Base-by-base conservation (phyloP, 1,139 yeast genomes). In the Protomyces inundatus region DNA sequence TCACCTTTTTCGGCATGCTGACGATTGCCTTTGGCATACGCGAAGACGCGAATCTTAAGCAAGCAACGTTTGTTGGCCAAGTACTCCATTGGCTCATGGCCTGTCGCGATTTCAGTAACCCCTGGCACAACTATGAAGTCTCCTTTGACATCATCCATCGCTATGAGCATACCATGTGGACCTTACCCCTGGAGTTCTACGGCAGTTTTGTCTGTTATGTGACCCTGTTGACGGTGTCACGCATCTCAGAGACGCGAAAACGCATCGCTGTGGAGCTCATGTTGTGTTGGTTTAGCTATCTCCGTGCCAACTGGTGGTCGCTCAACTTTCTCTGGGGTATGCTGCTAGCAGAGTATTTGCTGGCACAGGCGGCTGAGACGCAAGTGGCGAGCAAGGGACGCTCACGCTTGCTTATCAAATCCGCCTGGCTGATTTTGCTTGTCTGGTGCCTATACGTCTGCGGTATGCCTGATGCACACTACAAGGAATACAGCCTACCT, bases 111-210 rank as follows among this genome's bases (percentile, higher is more conserved):
- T 57, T 50, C 32, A 12, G 10, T 7, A 57, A 57, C 23, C 61
- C 61, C 9, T 57, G 52, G 32, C 61, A 57, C 40, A 39, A 37
- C 6, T 57, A 57, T 23, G 45, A 48, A 14, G 35, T 37, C 33
- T 36, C 36, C 30, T 57, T 33, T 34, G 61, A 57, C 55, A 23
- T 57, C 6, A 33, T 57, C 12, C 61, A 57, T 33, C 14, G 48
- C 5, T 57, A 57, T 39, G 61, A 57, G 7, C 61, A 57, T 34
- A 54, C 52, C 50, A 50, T 57, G 61, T 57, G 61, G 61, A 57
- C 61, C 12, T 33, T 57, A 37, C 61, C 61, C 4, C 30, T 57
- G 6, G 61, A 57, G 32, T 57, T 50, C 34, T 57, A 57, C 14
- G 61, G 61, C 39, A 50, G 55, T 12, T 12, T 57, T 4, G 61